A percentile compares a stretch with the other conserved stretches of the same genome.
These are phyloP conservation scores for Dioscorea alata DNA, from an alignment of 106 monocot species.

Conservation along the genomic window DNA sequence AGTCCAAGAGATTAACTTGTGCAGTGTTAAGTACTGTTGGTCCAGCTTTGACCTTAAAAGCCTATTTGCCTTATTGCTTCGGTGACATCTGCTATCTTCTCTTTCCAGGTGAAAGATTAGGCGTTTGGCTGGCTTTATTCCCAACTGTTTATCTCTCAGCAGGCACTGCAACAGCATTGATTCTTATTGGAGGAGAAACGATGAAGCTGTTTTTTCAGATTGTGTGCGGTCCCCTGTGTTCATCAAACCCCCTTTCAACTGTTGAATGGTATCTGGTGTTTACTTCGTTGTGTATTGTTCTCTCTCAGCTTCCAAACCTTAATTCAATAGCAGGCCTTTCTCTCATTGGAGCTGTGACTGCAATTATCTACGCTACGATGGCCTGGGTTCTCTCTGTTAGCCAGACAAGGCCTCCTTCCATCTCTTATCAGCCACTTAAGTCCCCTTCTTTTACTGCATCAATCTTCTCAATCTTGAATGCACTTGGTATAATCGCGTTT, in stretches of 20 bases:
- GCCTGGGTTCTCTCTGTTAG: conserved; percentile 93
- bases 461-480: conserved; percentile 63
- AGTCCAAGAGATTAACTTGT: too few species aligned
- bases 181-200: conserved; percentile 88
- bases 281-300: conserved; percentile 75
- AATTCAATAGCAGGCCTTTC: conserved; percentile 95
- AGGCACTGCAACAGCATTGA: conserved; percentile 90
- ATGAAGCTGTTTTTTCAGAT: conserved; percentile 97
- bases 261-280: conserved; percentile 98
- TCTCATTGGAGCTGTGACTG: conserved; percentile 87
- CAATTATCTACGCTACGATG: conserved; percentile 73
- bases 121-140: conserved; percentile 80
- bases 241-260: conserved; percentile 75
- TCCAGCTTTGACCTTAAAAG: too few species aligned
- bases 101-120: conserved; percentile 79
- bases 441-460: conserved; percentile 36
- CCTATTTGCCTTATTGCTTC: too few species aligned
- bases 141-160: conserved; percentile 94
- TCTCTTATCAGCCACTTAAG: conserved; percentile 63
- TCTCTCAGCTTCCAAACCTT: conserved; percentile 97
- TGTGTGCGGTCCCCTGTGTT: conserved; percentile 73
- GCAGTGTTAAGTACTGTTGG: too few species aligned
- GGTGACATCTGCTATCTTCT: too few species aligned
- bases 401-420: conserved; percentile 48
- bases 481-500: conserved; percentile 90